Evolutionary conservation across 208 protist species (phyloP).

Genomic region (Crithidia acanthocephali): DNA sequence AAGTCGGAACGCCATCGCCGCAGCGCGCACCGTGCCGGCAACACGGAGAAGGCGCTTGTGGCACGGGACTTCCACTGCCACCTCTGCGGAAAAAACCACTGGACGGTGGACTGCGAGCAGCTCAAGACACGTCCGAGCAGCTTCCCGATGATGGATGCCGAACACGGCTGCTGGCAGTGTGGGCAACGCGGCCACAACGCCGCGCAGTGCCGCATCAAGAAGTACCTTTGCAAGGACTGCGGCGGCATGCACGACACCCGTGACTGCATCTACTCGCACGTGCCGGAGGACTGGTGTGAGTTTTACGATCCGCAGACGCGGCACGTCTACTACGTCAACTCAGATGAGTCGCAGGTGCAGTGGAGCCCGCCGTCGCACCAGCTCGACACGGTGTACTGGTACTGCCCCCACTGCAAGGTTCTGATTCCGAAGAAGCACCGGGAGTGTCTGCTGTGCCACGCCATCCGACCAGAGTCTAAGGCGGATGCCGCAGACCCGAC

Average conservation of each 20-base stretch:
- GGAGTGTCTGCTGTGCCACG: constrained; percentile 86
- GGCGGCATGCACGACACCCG: constrained; percentile 84
- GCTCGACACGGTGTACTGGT: constrained; percentile 84
- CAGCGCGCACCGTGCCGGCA: constrained; percentile 2
- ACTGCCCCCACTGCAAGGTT: constrained; percentile 67
- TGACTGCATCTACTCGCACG: constrained; percentile 81
- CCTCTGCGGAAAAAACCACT: constrained; percentile 83
- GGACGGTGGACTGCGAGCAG: constrained; percentile 76
- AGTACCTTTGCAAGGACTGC: constrained; percentile 78
- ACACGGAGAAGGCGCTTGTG: constrained; percentile 25
- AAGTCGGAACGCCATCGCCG: constrained; percentile 23
- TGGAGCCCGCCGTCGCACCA: constrained; percentile 71
- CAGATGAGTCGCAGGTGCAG: constrained; percentile 71
- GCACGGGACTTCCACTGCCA: constrained; percentile 72
- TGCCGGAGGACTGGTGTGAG: constrained; percentile 86
- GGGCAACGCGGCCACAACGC: constrained; percentile 76
- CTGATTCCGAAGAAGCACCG: constrained; percentile 62
- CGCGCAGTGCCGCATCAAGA: constrained; percentile 59
- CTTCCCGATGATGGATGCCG: constrained; percentile 63
- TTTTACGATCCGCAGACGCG: constrained; percentile 64
- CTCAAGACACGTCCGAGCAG: constrained; percentile 50
- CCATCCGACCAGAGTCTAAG: constrained; percentile 48
- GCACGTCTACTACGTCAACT: constrained; percentile 81
- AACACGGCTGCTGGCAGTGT: constrained; percentile 76
- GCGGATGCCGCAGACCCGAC: constrained; percentile 8